Evolutionary conservation across 208 protist species (phyloP).

Genomic region (Chromosphaera perkinsii): DNA sequence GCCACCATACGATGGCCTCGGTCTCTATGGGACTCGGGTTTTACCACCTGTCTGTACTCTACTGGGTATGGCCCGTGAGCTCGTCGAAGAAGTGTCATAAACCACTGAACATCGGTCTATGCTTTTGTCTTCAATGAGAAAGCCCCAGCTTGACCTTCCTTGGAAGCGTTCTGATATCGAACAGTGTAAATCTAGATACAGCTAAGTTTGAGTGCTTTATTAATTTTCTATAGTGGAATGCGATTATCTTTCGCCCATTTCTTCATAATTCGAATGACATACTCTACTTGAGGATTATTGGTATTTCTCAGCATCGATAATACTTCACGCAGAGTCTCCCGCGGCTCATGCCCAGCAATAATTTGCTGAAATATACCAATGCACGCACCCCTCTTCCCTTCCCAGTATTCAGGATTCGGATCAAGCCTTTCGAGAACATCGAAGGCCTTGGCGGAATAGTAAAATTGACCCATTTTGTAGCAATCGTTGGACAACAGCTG

Average conservation of each 20-base stretch:
- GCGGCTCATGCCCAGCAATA: slow-evolving; percentile 73
- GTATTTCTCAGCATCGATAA: slow-evolving; percentile 80
- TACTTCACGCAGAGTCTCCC: slow-evolving; percentile 77
- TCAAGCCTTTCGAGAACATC: slow-evolving; percentile 91
- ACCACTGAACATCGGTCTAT: too few species aligned
- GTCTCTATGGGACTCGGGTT: too few species aligned
- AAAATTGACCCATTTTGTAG: slow-evolving; percentile 83
- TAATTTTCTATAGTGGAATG: not conserved
- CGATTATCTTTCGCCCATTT: slow-evolving; percentile 78
- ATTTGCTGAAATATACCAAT: slow-evolving; percentile 90
- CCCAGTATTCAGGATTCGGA: slow-evolving; percentile 81
- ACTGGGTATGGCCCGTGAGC: too few species aligned
- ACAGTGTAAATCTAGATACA: too few species aligned
- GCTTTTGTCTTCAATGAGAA: too few species aligned
- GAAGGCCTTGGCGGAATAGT: slow-evolving; percentile 92
- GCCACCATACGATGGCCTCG: too few species aligned
- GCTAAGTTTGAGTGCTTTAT: too few species aligned
- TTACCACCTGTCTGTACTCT: too few species aligned
- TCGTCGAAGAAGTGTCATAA: too few species aligned
- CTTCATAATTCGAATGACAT: slow-evolving; percentile 75
- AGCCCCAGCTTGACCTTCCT: too few species aligned
- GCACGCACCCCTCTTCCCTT: slow-evolving; percentile 90
- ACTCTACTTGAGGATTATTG: slow-evolving; percentile 36
- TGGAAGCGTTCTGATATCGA: too few species aligned
- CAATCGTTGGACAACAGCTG: slow-evolving; percentile 94